Evolutionary conservation across 192 early-diverging fungal genomes (phyloP), one percentile per base, ranked within the genome.

Genomic region (Fimicolochytrium jonesii): DNA sequence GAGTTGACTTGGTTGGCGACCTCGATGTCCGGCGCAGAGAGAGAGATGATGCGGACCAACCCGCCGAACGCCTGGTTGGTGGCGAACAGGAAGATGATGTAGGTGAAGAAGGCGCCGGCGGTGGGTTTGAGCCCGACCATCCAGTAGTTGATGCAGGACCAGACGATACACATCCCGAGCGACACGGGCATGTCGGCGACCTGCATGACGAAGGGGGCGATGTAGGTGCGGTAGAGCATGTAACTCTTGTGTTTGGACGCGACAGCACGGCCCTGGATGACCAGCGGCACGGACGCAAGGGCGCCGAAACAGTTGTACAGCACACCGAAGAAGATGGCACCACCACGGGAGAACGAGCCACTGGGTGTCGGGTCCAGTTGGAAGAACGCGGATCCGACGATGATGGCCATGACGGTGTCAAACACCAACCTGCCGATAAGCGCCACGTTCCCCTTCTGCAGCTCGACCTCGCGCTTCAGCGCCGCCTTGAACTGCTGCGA

Each of bases 261-360:
- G 39, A 91, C 80, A 18, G 83, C 76, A 39, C 89, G 86, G 28
- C 88, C 87, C 32, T 77, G 75, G 62, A 93, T 77, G 50, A 85
- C 79, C 56, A 77, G 75, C 45, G 88, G 85, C 30, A 90, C 70
- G 55, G 87, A 82, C 15, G 86, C 75, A 50, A 90, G 78, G 20
- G 87, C 84, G 18, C 85, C 77, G 39, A 88, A 74, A 51, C 82
- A 77, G 67, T 83, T 84, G 75, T 88, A 88, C 46, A 88, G 52
- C 72, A 83, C 13, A 78, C 51, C 61, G 76, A 66, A 60, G 73
- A 90, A 93, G 25, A 93, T 68, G 15, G 83, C 82, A 66, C 88
- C 87, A 47, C 91, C 88, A 45, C 91, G 83, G 29, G 88, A 80
- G 70, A 90, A 90, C 54, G 89, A 86, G 23, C 89, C 91, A 20